phyloP scores from a whole-genome alignment of 495 filamentous ascomycete genomes.

The Alectoria sarmentosa region DNA sequence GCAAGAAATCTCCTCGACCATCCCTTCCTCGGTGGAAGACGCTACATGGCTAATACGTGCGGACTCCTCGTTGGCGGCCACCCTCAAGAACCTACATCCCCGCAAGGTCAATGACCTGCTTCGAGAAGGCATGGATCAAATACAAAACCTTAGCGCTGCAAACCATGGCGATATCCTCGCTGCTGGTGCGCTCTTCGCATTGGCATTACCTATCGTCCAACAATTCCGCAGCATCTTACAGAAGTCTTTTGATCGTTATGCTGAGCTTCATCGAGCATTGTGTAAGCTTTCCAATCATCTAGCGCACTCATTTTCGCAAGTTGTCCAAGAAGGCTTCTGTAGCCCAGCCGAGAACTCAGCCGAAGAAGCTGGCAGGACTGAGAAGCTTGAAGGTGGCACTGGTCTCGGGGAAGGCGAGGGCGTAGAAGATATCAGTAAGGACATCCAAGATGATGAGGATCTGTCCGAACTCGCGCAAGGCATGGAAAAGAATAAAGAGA shows the following conservation, averaged over 20 bases:
- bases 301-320: conserved; percentile 62
- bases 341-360: conserved; percentile 71
- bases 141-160: conserved; percentile 43
- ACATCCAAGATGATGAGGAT: conserved; percentile 89
- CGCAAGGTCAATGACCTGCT: conserved; percentile 47
- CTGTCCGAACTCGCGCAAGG: conserved; percentile 86
- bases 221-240: conserved; percentile 60
- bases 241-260: conserved; percentile 44
- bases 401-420: conserved; percentile 95
- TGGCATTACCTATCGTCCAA: conserved; percentile 63
- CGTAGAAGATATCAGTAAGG: conserved; percentile 94
- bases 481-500: conserved; percentile 41
- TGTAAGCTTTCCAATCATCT: conserved; percentile 70
- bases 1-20: conserved; percentile 38
- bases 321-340: conserved; percentile 84
- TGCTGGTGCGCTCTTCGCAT: conserved; percentile 55
- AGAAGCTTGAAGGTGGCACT: conserved; percentile 83
- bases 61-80: conserved; percentile 48
- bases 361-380: conserved; percentile 54
- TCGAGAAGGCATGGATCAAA: conserved; percentile 39
- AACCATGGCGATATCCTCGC: conserved; percentile 37
- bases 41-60: conserved; percentile 55
- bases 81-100: conserved; percentile 52
- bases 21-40: conserved; percentile 51
- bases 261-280: conserved; percentile 54